Conservation (phyloP, 768 basidiomycete species). For the Hysterangium stoloniferum region DNA sequence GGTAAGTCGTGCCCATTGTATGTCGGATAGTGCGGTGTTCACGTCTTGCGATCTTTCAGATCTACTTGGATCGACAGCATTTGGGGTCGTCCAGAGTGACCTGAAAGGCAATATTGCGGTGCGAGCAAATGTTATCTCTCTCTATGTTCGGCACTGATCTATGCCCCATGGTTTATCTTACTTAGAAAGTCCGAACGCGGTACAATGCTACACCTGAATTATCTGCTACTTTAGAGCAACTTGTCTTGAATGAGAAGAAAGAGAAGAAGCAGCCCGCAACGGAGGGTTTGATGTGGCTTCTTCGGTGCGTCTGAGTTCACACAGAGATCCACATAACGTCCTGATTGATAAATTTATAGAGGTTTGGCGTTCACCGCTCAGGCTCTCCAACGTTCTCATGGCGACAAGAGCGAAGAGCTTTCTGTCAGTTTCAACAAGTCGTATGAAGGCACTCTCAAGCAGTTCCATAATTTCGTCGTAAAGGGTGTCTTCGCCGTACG, state of each 20-base stretch:
- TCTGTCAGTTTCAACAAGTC: conserved; percentile 66
- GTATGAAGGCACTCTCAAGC: conserved; percentile 77
- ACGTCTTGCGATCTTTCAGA: conserved; percentile 35
- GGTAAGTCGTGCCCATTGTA: conserved; percentile 5
- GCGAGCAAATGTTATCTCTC: too few species aligned
- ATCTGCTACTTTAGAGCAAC: conserved; percentile 74
- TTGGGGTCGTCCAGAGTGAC: conserved; percentile 76
- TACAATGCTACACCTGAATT: conserved; percentile 57
- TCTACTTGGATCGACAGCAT: conserved; percentile 79
- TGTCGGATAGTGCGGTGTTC: neutral
- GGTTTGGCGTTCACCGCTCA: conserved; percentile 86
- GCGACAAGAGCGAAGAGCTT: conserved; percentile 60
- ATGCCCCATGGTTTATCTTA: neutral
- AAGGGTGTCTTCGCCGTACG: conserved; percentile 47
- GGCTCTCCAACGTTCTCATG: conserved; percentile 66
- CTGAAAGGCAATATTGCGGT: conserved; percentile 89
- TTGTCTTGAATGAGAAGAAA: conserved; percentile 75
- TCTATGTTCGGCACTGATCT: conserved; percentile 1
- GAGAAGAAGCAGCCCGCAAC: conserved; percentile 88
- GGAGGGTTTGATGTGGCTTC: conserved; percentile 89
- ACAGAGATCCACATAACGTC: neutral
- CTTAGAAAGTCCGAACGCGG: conserved; percentile 83
- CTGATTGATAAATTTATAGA: conserved; percentile 33
- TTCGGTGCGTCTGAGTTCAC: conserved; percentile 31
- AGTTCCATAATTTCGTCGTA: conserved; percentile 75